Evolutionary conservation across 2,329 filamentous ascomycete genomes (phyloP).

Genomic region (Botrytis cinerea): DNA sequence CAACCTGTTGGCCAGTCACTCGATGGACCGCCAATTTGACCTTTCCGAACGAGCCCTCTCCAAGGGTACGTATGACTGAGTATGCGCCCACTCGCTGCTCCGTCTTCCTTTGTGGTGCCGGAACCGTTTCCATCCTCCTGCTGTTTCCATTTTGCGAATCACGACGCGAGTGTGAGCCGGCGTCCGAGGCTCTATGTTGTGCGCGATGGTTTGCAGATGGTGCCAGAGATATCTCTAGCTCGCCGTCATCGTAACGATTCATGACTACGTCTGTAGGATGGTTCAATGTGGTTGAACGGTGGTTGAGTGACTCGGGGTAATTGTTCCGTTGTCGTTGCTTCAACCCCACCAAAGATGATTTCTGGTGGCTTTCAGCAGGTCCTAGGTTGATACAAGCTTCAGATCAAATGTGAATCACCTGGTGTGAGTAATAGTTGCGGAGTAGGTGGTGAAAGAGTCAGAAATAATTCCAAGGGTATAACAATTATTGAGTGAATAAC

Average conservation of each 20-base stretch:
- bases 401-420: not conserved
- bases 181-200: constrained; percentile 42
- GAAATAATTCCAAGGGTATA: not conserved
- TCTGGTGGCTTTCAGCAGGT: constrained; percentile 9
- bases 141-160: constrained; percentile 32
- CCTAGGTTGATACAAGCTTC: not conserved
- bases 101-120: constrained; percentile 51
- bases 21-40: constrained; percentile 95
- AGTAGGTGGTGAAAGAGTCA: not conserved
- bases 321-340: constrained; percentile 18
- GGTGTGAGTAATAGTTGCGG: constrained; percentile 10
- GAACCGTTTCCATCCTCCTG: constrained; percentile 32
- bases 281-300: constrained; percentile 5
- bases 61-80: constrained; percentile 84
- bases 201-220: constrained; percentile 62
- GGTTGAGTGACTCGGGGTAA: constrained; percentile 2
- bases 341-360: constrained; percentile 22
- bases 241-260: constrained; percentile 69
- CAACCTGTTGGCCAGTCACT: constrained; percentile 90
- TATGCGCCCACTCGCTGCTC: constrained; percentile 91
- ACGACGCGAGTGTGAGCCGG: constrained; percentile 35
- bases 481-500: not conserved
- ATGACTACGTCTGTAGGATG: not conserved
- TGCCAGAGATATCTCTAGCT: constrained; percentile 76
- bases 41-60: constrained; percentile 97